Base-by-base conservation (phyloP, 371 early-diverging fungal species). In the Umbelopsis sp. region DNA sequence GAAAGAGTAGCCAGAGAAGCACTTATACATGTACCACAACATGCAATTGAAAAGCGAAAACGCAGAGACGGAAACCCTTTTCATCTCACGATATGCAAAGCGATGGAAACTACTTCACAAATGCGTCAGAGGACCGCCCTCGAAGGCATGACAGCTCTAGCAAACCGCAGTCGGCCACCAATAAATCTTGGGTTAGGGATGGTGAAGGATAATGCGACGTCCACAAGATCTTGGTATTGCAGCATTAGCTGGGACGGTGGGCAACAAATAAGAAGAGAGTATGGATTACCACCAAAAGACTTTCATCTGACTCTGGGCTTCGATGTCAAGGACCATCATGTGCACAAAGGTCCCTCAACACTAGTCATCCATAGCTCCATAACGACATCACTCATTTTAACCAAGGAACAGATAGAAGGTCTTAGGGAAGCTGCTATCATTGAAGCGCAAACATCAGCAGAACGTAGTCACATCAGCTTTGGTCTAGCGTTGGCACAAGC, bases 191-290 rank as follows among this genome's bases (percentile, higher is more conserved):
- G 57, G 6, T 10, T 57, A 29, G 57, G 57, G 5, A 57, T 57
- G 57, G 57, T 57, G 12, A 32, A 29, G 9, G 10, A 57, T 35
- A 29, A 29, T 12, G 5, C 29, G 29, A 57, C 14, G 5, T 18
- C 18, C 12, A 57, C 29, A 16, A 57, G 57, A 57, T 57, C 57
- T 9, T 57, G 57, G 57, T 57, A 37, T 7, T 57, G 57, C 29
- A 35, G 3, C 18, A 35, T 57, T 18, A 57, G 57, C 35, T 57
- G 57, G 57, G 35, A 12, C 4, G 57, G 32, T 5, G 57, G 57
- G 3, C 57, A 57, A 18, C 57, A 57, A 57, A 29, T 57, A 11
- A 24, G 57, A 18, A 57, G 35, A 2, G 14, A 5, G 18, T 57
- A 12, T 29, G 35, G 6, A 11, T 18, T 57, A 6, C 57, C 35